These are phyloP conservation scores for Metschnikowia peoriensis DNA, from an alignment of 805 yeast genomes.

Conservation along the genomic window DNA sequence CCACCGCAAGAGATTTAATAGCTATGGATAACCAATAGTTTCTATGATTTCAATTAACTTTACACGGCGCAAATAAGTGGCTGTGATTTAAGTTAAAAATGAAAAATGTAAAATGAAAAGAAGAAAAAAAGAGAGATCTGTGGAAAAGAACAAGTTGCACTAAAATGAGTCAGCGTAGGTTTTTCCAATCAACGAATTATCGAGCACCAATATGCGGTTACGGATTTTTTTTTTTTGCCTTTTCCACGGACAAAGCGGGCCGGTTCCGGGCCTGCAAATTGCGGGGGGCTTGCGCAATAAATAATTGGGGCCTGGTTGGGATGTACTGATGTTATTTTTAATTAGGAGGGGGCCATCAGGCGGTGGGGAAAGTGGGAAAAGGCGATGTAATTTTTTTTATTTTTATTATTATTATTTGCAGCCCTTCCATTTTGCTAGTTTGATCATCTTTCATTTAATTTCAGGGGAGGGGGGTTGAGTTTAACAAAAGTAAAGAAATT, in stretches of 20 bases:
- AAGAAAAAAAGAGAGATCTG: not conserved
- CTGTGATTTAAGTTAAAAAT: too few species aligned
- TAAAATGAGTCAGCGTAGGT: not conserved
- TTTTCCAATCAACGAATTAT: not conserved
- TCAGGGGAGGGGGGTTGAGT: too few species aligned
- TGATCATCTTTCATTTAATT: too few species aligned
- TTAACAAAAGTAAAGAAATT: too few species aligned
- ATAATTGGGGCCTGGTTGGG: not conserved
- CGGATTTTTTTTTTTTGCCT: constrained; percentile 1
- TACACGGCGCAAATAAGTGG: too few species aligned
- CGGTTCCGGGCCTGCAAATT: constrained; percentile 1
- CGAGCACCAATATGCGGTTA: not conserved
- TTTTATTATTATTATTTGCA: too few species aligned
- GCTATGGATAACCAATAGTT: not conserved
- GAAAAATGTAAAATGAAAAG: not conserved
- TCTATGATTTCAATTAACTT: too few species aligned
- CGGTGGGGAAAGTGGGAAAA: not conserved
- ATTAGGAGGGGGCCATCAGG: not conserved
- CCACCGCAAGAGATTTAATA: not conserved
- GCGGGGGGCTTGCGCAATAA: not conserved
- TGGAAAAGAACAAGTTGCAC: not conserved
- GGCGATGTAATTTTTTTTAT: too few species aligned
- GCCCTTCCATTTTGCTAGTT: too few species aligned
- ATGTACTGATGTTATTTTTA: not conserved
- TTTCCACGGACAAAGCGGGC: not conserved